Conservation (phyloP, 1,139 yeast species). For the Tardiomyces depauwii region DNA sequence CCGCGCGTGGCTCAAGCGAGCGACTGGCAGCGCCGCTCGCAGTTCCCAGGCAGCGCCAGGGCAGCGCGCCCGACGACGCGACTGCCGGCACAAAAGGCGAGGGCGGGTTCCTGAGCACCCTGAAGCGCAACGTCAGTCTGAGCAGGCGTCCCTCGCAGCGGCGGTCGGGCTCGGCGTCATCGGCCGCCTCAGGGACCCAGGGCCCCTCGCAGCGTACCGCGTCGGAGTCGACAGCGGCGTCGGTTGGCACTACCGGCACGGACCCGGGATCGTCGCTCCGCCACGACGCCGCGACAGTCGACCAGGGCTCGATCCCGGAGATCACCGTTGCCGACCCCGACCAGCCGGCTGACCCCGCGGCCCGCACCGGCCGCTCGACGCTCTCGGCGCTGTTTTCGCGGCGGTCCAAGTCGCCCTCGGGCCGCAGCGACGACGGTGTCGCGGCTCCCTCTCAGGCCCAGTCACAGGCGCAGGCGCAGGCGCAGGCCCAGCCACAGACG, state of each 20-base stretch:
- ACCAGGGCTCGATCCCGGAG: neutral
- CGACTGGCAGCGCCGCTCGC: neutral
- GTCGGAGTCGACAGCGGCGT: neutral
- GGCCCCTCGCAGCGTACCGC: neutral
- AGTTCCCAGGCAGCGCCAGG: neutral
- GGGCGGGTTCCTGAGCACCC: slow-evolving; percentile 7
- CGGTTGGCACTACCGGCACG: neutral
- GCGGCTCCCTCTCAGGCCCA: too few relatives aligned
- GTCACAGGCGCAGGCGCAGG: too few relatives aligned
- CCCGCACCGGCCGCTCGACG: neutral
- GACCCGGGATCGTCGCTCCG: neutral
- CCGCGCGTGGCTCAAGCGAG: slow-evolving; percentile 1
- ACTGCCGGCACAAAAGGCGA: slow-evolving; percentile 1
- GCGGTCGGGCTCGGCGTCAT: slow-evolving; percentile 12
- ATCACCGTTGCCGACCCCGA: neutral
- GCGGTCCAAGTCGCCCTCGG: slow-evolving; percentile 9
- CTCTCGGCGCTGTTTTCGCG: slow-evolving; percentile 8
- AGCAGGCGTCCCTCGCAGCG: slow-evolving; percentile 11
- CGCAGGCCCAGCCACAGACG: too few relatives aligned
- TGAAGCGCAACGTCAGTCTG: slow-evolving; percentile 15
- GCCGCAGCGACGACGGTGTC: neutral
- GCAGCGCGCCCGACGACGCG: neutral
- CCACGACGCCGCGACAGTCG: neutral
- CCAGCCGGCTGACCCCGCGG: neutral
- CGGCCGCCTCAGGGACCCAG: slow-evolving; percentile 3